Evolutionary conservation across 192 early-diverging fungal species (phyloP).

Genomic region (Coemansia sp.): DNA sequence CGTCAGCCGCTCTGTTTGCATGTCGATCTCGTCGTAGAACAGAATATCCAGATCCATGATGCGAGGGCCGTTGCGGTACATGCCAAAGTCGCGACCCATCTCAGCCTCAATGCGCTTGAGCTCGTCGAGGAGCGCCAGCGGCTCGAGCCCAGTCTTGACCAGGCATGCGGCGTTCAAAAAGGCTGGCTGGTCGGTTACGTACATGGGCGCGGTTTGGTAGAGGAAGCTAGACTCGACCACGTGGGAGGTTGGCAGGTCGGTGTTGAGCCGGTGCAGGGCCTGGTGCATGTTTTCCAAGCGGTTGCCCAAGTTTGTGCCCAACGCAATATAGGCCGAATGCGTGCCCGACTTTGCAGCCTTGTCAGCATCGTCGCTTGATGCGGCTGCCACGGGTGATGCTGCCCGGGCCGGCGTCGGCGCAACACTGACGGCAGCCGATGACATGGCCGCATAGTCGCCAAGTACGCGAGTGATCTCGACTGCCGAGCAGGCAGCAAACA

Average conservation of each 20-base stretch:
- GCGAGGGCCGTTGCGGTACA: conserved; percentile 82
- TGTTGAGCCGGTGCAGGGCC: conserved; percentile 58
- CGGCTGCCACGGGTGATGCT: conserved; percentile 15
- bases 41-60: conserved; percentile 96
- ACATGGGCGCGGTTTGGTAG: conserved; percentile 98
- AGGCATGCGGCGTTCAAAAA: conserved; percentile 92
- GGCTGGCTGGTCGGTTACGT: conserved; percentile 82
- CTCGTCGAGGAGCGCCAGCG: conserved; percentile 66
- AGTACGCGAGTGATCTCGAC: conserved; percentile 84
- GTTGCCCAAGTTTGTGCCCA: conserved; percentile 93
- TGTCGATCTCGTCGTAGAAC: conserved; percentile 79
- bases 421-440: conserved; percentile 8
- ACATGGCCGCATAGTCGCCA: conserved; percentile 40
- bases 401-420: conserved; percentile 14
- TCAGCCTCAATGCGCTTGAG: conserved; percentile 84
- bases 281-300: conserved; percentile 73
- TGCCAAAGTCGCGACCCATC: conserved; percentile 72
- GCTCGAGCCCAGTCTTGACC: conserved; percentile 75
- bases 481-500: conserved; percentile 87
- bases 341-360: not conserved
- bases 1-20: conserved; percentile 64
- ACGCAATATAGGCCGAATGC: conserved; percentile 68
- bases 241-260: conserved; percentile 31
- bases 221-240: conserved; percentile 92
- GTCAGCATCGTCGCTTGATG: not conserved